Percentiles rank a stretch among this genome's conserved stretches.
Conservation (phyloP, 805 yeast genomes). For the Tanozyma kutaoensis region DNA sequence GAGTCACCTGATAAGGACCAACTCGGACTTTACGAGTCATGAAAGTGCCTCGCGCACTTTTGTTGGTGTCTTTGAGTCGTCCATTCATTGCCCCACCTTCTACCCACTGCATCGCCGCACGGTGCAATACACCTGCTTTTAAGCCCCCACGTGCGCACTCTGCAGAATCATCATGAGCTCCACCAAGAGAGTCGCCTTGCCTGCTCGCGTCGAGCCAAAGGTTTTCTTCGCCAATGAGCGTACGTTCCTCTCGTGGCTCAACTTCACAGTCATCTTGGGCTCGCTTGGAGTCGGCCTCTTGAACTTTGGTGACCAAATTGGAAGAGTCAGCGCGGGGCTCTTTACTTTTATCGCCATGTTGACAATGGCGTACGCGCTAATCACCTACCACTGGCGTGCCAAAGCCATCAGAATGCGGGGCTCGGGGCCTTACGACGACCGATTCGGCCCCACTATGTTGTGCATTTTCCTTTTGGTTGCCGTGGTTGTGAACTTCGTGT, state of each 20-base stretch:
- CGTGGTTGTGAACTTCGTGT: slow-evolving; percentile 80
- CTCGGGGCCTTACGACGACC: slow-evolving; percentile 97
- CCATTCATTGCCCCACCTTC: too few relatives aligned
- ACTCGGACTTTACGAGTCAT: too few relatives aligned
- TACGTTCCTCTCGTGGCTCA: slow-evolving; percentile 95
- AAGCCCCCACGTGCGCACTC: not conserved
- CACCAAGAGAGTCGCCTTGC: slow-evolving; percentile 84
- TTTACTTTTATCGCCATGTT: slow-evolving; percentile 96
- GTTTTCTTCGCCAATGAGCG: slow-evolving; percentile 98
- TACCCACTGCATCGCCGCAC: too few relatives aligned
- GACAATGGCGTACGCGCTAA: slow-evolving; percentile 90
- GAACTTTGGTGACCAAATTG: slow-evolving; percentile 91
- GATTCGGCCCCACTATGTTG: slow-evolving; percentile 96
- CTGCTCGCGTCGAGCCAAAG: slow-evolving; percentile 97
- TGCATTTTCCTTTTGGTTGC: slow-evolving; percentile 90
- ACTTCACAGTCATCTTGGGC: slow-evolving; percentile 96
- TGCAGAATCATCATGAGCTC: slow-evolving; percentile 7
- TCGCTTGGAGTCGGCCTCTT: slow-evolving; percentile 92
- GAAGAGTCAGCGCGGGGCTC: slow-evolving; percentile 84
- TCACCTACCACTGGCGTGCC: slow-evolving; percentile 99
- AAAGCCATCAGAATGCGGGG: slow-evolving; percentile 97
- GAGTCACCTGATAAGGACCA: too few relatives aligned
- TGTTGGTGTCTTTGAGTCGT: too few relatives aligned
- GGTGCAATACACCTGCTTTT: too few relatives aligned
- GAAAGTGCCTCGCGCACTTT: too few relatives aligned